Base-by-base conservation (phyloP, 75 land plant genomes). In the Cunninghamia lanceolata region DNA sequence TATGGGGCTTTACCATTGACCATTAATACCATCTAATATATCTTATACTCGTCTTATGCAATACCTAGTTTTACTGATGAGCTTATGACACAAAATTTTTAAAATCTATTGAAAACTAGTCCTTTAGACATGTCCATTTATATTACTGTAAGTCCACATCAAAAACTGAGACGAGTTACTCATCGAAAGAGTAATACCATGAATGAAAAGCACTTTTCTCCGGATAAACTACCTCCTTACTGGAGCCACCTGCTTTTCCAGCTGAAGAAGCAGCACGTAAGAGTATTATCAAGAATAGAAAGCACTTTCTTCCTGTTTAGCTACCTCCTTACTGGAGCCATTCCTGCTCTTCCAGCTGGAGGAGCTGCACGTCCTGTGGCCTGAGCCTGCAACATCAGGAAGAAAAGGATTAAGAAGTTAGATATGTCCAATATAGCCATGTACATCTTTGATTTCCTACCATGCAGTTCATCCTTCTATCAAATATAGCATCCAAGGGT, bases 231-330 rank as follows among this genome's bases (percentile, higher is more conserved):
- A 96, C 86, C 98, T 92, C 86, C 98, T 90, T 38, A 90, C 97
- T 25, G 95, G 94, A 84, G 94, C 94, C n/a, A 85, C 63, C 95
- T 76, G 96, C 94, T 84, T 95, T 90, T n/a, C 97, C 97, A 71
- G 92, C 87, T 46, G 93, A 74, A 84, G 89, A 86, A 39, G 93
- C 92, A 86, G 86, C 93, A 32, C 94, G 93, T 66, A 59, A 59
- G 28, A 59, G 66, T 10, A 71, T 32, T 73, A 73, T 34, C 75
- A 32, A 73, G 36, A 43, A n/a, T 10, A 6, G 11, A 80, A 80
- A 4, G 4, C 28, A 43, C 42, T 28, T 80, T 28, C 34, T 73
- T 83, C 70, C 36, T 17, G 16, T 85, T 3, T 85, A 34, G 81
- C 87, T 90, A 96, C 85, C 98, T 92, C 87, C 98, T 90, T 43